These are phyloP conservation scores for Avena insularis DNA, from an alignment of 176 grass and related monocot species.

Conservation along the genomic window DNA sequence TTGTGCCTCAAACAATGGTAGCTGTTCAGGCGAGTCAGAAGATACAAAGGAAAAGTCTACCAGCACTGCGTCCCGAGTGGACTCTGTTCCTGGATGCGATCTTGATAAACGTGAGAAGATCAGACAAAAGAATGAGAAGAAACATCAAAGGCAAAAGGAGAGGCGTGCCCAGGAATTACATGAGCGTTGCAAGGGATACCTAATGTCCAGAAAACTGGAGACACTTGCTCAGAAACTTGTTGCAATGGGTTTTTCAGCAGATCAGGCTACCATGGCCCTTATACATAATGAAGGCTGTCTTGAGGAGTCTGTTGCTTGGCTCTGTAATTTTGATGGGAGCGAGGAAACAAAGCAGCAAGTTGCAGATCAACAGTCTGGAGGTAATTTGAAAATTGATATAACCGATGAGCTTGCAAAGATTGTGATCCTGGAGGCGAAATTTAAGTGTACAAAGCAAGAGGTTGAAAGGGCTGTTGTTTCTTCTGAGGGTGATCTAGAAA, in stretches of 20 bases:
- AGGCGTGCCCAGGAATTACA: slow-evolving; percentile 90
- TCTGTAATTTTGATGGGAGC: slow-evolving; percentile 81
- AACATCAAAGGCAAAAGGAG: slow-evolving; percentile 97
- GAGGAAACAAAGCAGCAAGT: slow-evolving; percentile 82
- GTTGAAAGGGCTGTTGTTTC: slow-evolving; percentile 96
- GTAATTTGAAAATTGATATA: slow-evolving; percentile 94
- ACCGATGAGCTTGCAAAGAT: slow-evolving; percentile 81
- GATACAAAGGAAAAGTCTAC: slow-evolving; percentile 76
- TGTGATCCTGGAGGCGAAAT: slow-evolving; percentile 71
- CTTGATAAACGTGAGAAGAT: slow-evolving; percentile 97
- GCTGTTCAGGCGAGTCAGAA: slow-evolving; percentile 89
- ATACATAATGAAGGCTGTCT: slow-evolving; percentile 92
- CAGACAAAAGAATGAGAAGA: slow-evolving; percentile 97
- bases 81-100: slow-evolving; percentile 83
- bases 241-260: slow-evolving; percentile 93
- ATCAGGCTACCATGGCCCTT: slow-evolving; percentile 95
- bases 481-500: slow-evolving; percentile 89
- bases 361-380: slow-evolving; percentile 64
- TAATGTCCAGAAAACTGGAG: slow-evolving; percentile 95
- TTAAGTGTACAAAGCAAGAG: slow-evolving; percentile 91
- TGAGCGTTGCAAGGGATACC: slow-evolving; percentile 90
- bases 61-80: slow-evolving; percentile 48
- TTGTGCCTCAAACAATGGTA: slow-evolving; percentile 84
- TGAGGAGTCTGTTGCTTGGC: slow-evolving; percentile 92
- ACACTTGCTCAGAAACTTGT: slow-evolving; percentile 81